phyloP scores from a whole-genome alignment of 2,329 filamentous ascomycete species.

The Biscogniauxia mediterranea region DNA sequence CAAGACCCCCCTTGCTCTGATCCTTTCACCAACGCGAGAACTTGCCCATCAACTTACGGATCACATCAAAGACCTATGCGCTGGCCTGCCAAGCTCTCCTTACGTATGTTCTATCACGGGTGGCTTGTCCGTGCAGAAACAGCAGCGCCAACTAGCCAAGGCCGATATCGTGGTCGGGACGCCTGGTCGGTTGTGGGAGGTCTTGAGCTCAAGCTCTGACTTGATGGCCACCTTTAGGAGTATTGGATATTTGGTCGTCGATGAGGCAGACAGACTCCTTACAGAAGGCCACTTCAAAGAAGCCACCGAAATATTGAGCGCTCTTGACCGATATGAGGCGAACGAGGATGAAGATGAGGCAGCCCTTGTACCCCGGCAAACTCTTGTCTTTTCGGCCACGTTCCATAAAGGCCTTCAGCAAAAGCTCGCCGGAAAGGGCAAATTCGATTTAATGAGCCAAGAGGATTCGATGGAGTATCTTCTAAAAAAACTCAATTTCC shows the following conservation, averaged over 20 bases:
- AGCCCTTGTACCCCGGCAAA: constrained; percentile 62
- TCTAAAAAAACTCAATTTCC: constrained; percentile 84
- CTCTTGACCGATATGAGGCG: constrained; percentile 68
- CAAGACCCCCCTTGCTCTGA: constrained; percentile 66
- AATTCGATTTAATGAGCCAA: constrained; percentile 65
- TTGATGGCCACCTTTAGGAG: constrained; percentile 68
- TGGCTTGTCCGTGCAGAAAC: constrained; percentile 91
- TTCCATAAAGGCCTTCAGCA: constrained; percentile 90
- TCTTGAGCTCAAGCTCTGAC: constrained; percentile 73
- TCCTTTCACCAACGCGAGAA: constrained; percentile 90
- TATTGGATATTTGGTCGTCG: constrained; percentile 81
- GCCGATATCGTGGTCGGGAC: constrained; percentile 94
- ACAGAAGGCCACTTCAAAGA: constrained; percentile 96
- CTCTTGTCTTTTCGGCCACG: constrained; percentile 93
- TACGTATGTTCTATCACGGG: constrained; percentile 89
- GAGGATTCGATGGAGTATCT: constrained; percentile 90
- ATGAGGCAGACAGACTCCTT: constrained; percentile 89
- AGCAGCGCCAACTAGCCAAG: constrained; percentile 77
- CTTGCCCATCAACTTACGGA: constrained; percentile 86
- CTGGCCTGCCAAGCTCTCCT: constrained; percentile 56
- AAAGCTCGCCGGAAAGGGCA: constrained; percentile 78
- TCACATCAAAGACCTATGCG: constrained; percentile 76
- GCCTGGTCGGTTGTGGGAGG: constrained; percentile 90
- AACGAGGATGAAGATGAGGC: constrained; percentile 49
- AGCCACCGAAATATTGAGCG: constrained; percentile 79